Percentiles rank a stretch among this genome's conserved stretches.
phyloP scores from a whole-genome alignment of 78 protist genomes.

The Speleostelium caveatum region DNA sequence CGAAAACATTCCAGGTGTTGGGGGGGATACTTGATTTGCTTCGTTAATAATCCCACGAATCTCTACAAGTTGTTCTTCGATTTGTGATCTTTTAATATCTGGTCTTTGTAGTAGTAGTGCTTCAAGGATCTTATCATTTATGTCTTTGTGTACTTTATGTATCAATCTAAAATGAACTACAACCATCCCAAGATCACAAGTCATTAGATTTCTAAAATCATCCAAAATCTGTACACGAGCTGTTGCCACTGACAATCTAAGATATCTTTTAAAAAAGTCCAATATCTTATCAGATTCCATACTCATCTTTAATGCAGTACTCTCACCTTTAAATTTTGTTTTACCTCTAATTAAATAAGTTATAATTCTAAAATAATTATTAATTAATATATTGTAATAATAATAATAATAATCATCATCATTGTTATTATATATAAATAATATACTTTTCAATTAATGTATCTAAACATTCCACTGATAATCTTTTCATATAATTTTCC shows the following conservation, averaged over 20 bases:
- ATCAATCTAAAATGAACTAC: slow-evolving; percentile 53
- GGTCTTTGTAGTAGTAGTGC: slow-evolving; percentile 32
- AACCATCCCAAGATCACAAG: slow-evolving; percentile 38
- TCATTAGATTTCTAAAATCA: slow-evolving; percentile 58
- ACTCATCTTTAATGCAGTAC: slow-evolving; percentile 14
- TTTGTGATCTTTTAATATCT: slow-evolving; percentile 17
- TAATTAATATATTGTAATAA: neutral
- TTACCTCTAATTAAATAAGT: slow-evolving; percentile 49
- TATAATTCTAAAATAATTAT: slow-evolving; percentile 1
- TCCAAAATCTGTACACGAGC: slow-evolving; percentile 47
- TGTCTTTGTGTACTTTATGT: slow-evolving; percentile 47
- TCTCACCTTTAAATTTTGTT: slow-evolving; percentile 45
- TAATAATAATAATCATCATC: neutral
- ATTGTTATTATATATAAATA: neutral
- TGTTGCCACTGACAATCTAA: slow-evolving; percentile 67
- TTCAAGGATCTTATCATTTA: slow-evolving; percentile 59
- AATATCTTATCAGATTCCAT: slow-evolving; percentile 52
- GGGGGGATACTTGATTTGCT: neutral
- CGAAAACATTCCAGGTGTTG: neutral
- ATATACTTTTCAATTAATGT: slow-evolving; percentile 65
- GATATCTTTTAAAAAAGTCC: slow-evolving; percentile 70
- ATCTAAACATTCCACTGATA: slow-evolving; percentile 54
- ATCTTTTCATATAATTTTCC: slow-evolving; percentile 66
- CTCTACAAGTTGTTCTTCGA: neutral
- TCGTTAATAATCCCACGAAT: neutral